Base-by-base conservation (phyloP, 2,329 filamentous ascomycete species). In the Aspergillus costaricaensis region DNA sequence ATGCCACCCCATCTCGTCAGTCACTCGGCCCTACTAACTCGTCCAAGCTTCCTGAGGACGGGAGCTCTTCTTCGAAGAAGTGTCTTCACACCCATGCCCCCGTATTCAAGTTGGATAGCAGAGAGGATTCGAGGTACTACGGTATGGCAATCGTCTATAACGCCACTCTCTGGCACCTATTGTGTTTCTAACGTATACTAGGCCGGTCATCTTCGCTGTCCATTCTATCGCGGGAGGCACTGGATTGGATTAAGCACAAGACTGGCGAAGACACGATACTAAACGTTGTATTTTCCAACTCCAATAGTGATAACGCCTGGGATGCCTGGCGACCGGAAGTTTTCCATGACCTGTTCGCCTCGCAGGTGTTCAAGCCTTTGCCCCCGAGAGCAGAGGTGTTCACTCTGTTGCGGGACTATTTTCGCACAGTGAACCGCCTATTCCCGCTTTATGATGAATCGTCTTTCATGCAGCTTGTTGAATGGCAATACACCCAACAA, bases 351-450 rank as follows among this genome's bases (percentile, higher is more conserved):
- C 83, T 98, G 8, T 98, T 98, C 77, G 85, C 87, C 58, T 88
- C 92, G 15, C 87, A 87, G 5, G 84, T 96, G 27, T 97, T 92
- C 80, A 88, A 88, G 58, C 88, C 87, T 17, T 77, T 97, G 21
- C 94, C 94, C 2, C 82, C 90, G 1, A 94, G 95, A 75, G 82
- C 86, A n/a, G 92, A 96, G 77, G 91, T 92, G 0, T 80, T 96
- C 62, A 92, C 91, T 4, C 79, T 97, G 41, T 83, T 96, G 56
- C 91, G 90, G 73, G 93, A 97, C 76, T 98, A 89, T 71, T 98
- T 98, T 68, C 90, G 93, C 69, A 96, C 96, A 74, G 96, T 97
- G 81, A 98, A 98, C 79, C 92, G 91, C 83, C 93, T 97, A 83
- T 96, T 97, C 72, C 94, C 94, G 2, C 83, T 98, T 4, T 98